Percentiles rank a stretch among this genome's conserved stretches.
Conservation (phyloP, 805 yeast genomes). For the Wickerhamomyces hampshirensis region DNA sequence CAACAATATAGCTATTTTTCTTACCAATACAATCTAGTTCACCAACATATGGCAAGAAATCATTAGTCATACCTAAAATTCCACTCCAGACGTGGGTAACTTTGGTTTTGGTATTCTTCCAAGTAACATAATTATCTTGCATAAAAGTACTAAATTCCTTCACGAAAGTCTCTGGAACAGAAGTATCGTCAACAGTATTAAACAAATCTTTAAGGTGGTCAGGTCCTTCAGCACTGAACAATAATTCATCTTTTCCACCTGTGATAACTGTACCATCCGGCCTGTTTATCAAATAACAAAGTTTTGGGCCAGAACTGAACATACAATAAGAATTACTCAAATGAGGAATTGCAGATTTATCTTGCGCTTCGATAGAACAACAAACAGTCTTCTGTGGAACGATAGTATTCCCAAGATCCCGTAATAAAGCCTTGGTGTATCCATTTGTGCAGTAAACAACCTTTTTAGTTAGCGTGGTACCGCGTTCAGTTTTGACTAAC, state of each 20-base stretch:
- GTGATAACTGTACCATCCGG: constrained; percentile 33
- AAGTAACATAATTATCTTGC: constrained; percentile 26
- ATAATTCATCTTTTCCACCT: constrained; percentile 25
- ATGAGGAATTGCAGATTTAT: constrained; percentile 24
- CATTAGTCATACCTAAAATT: constrained; percentile 39
- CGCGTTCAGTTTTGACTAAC: constrained; percentile 27
- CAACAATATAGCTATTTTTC: constrained; percentile 31
- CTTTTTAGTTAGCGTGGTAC: constrained; percentile 25
- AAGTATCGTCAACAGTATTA: constrained; percentile 32
- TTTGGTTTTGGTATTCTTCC: constrained; percentile 25
- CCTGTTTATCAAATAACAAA: constrained; percentile 32
- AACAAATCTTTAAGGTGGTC: constrained; percentile 5
- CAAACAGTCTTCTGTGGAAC: constrained; percentile 31
- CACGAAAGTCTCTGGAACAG: constrained; percentile 21
- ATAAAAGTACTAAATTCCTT: constrained; percentile 25
- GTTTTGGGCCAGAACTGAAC: constrained; percentile 19
- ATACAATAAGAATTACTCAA: constrained; percentile 29
- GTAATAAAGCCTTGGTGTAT: constrained; percentile 32
- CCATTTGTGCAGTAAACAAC: constrained; percentile 27
- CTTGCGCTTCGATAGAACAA: constrained; percentile 24
- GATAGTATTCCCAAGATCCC: constrained; percentile 24
- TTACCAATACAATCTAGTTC: constrained; percentile 24
- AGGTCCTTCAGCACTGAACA: constrained; percentile 1
- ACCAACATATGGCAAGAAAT: constrained; percentile 37
- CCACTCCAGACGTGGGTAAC: constrained; percentile 37